phyloP scores from a whole-genome alignment of 2,329 filamentous ascomycete genomes.

The Aspergillus neoniger region DNA sequence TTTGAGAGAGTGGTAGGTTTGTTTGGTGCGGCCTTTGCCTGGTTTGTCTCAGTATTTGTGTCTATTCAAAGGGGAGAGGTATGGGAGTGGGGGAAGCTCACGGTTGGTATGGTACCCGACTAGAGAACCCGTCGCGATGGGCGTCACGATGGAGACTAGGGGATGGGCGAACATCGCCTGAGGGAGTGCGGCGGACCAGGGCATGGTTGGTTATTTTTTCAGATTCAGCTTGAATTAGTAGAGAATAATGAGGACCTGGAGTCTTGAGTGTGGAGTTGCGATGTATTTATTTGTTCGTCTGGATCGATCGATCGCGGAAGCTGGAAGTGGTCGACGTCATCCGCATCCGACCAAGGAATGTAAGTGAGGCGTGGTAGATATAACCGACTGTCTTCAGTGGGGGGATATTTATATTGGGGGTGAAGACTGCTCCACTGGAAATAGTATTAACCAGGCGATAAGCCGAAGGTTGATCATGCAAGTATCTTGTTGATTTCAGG shows the following conservation, averaged over 20 bases:
- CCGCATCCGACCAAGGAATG: neutral
- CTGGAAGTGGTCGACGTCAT: neutral
- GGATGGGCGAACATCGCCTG: slow-evolving; percentile 34
- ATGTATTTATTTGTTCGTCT: neutral
- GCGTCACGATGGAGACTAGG: slow-evolving; percentile 31
- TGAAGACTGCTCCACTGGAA: too few relatives aligned
- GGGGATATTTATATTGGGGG: too few relatives aligned
- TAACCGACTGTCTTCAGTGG: too few relatives aligned
- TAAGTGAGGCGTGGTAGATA: neutral
- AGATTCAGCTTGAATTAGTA: too few relatives aligned
- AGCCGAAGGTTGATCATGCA: too few relatives aligned
- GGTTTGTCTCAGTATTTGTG: neutral
- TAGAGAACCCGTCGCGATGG: slow-evolving; percentile 27
- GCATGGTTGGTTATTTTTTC: slow-evolving; percentile 19
- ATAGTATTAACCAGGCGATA: too few relatives aligned
- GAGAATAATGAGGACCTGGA: neutral
- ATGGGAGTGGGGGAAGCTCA: slow-evolving; percentile 15
- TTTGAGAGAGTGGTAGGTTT: slow-evolving; percentile 40
- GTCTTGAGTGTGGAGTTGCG: neutral
- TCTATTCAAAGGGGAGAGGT: too few relatives aligned
- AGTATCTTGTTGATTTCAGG: too few relatives aligned
- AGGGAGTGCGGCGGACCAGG: slow-evolving; percentile 34
- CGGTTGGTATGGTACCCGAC: slow-evolving; percentile 36
- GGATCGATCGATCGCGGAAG: slow-evolving; percentile 1
- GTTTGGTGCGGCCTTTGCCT: slow-evolving; percentile 34